phyloP scores from a whole-genome alignment of 441 rosid species.

The Pelargonium australe region DNA sequence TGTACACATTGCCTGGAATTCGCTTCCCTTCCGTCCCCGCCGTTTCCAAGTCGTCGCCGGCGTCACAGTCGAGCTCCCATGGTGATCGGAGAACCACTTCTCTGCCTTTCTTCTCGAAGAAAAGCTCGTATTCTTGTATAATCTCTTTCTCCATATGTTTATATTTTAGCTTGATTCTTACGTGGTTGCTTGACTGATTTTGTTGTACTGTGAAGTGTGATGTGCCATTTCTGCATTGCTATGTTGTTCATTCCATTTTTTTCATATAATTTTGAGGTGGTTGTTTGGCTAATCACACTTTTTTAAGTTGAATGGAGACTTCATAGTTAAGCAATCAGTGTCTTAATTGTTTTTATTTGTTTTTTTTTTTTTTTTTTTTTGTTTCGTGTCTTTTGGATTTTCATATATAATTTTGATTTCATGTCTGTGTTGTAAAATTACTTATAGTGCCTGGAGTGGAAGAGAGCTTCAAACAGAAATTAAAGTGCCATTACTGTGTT shows the following conservation, averaged over 20 bases:
- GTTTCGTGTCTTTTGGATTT: not conserved
- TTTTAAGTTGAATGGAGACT: not conserved
- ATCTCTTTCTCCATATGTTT: conserved; percentile 14
- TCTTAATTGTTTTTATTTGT: too few relatives aligned
- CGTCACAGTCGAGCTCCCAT: conserved; percentile 33
- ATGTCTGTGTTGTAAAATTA: not conserved
- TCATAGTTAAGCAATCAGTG: not conserved
- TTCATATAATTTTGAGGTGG: not conserved
- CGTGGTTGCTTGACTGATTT: not conserved
- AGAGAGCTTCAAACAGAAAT: not conserved
- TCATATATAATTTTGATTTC: not conserved
- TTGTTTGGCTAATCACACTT: not conserved
- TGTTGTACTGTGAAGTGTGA: not conserved
- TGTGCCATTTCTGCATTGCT: not conserved
- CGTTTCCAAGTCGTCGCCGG: conserved; percentile 21
- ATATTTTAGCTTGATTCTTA: not conserved
- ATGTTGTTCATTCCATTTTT: not conserved
- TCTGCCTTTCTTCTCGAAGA: conserved; percentile 41
- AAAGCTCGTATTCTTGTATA: conserved; percentile 42
- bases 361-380: too few relatives aligned
- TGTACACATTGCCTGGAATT: conserved; percentile 43
- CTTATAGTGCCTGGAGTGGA: not conserved
- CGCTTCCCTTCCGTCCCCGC: conserved; percentile 43
- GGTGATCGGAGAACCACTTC: conserved; percentile 40
- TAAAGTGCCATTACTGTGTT: not conserved